Evolutionary conservation across 345 rosid genomes (phyloP), one percentile per base, ranked within the genome.

Genomic region (Acer negundo): DNA sequence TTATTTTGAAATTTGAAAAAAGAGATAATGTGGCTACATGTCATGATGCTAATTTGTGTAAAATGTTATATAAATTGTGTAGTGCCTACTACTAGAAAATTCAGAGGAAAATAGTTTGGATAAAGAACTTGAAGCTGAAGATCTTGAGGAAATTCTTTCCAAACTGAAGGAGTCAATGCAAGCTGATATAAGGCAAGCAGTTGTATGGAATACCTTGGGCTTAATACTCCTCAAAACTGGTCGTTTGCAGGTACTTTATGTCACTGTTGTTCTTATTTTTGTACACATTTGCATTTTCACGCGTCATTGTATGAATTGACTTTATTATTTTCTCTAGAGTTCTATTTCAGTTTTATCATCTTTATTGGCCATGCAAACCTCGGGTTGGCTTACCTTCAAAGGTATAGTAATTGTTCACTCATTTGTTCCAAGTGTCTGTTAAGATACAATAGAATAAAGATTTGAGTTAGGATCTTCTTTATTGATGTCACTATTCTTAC

Each of bases 121-220:
- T 72, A 88, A 91, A 85, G 98, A 96, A 85, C 89, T 96, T 78
- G 97, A 89, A 81, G 80, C 86, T 56, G 87, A 86, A 53, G 97
- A 94, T 83, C 91, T 96, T 73, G 91, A 87, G 67, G 95, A 91
- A 79, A 82, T 94, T 72, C 86, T 90, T 77, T 87, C 90, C 44
- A 92, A 91, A 80, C 49, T 94, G 75, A 94, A 85, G 86, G 95
- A 90, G 69, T 88, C 97, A 7, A 85, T 92, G 90, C 88, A 87
- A 78, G 77, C 81, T 55, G 97, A 94, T 87, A 73, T 87, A 75
- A 89, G 98, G 80, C 97, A 92, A 76, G 93, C 94, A 51, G 85
- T 82, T 62, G 88, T 96, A 46, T 96, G 98, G 99, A 96, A 92
- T 80, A 88, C 95, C 40, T 82, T 96, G 61, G 98, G 98, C 69